Evolutionary conservation across 768 basidiomycete genomes (phyloP).

Genomic region (Filobasidium wieringae): DNA sequence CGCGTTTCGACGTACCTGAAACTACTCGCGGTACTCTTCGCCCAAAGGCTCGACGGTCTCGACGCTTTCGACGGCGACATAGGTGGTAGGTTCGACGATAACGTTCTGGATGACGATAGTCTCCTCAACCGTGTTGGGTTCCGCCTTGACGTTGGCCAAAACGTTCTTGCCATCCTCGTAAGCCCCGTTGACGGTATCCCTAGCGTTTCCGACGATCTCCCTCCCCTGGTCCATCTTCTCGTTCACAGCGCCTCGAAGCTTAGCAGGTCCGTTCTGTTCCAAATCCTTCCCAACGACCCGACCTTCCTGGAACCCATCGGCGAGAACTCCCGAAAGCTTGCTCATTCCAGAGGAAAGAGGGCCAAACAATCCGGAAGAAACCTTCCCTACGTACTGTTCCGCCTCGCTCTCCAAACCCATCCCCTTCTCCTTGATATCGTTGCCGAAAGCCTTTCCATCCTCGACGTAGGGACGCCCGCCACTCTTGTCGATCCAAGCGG

Average conservation of each 20-base stretch:
- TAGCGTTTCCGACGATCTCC: not conserved
- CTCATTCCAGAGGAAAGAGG: not conserved
- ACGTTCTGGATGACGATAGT: no score
- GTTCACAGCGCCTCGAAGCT: no score
- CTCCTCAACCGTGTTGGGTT: no score
- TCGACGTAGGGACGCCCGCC: not conserved
- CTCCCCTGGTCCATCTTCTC: not conserved
- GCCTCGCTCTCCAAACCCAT: not conserved
- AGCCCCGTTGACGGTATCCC: not conserved
- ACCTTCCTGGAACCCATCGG: constrained; percentile 1
- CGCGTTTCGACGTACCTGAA: no score
- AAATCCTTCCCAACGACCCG: not conserved
- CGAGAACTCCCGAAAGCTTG: not conserved
- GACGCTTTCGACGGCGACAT: no score
- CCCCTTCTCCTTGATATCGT: not conserved
- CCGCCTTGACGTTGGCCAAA: no score
- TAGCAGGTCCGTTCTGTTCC: constrained; percentile 1
- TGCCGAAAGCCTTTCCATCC: not conserved
- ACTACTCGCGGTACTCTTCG: no score
- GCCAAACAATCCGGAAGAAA: no score
- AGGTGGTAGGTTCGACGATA: no score
- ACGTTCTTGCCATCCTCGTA: no score
- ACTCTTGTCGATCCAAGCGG: not conserved
- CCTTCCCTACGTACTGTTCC: no score
- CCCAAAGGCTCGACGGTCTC: no score